Evolutionary conservation across 352 stramenopile genomes (phyloP).

Genomic region (Globisporangium abappressorium): DNA sequence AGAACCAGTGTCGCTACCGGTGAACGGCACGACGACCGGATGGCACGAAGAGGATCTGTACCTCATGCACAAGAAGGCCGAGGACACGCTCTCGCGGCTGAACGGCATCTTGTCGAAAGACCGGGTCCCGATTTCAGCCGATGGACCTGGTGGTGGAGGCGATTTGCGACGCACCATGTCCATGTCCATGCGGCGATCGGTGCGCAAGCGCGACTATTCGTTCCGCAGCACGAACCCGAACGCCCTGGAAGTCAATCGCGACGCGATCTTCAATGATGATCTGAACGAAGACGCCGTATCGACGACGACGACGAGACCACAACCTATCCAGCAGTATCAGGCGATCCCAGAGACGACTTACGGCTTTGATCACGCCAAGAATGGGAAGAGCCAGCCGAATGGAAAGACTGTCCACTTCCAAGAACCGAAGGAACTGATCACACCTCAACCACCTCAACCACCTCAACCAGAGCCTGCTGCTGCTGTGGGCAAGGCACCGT

Average conservation of each 20-base stretch:
- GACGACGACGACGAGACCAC: background rate
- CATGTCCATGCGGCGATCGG: constrained; percentile 54
- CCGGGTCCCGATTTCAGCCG: constrained; percentile 19
- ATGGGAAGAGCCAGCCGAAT: background rate
- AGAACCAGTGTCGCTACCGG: constrained; percentile 24
- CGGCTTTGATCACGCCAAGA: constrained; percentile 11
- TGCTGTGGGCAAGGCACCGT: constrained; percentile 10
- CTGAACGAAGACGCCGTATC: background rate
- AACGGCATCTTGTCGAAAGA: constrained; percentile 60
- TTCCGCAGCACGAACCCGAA: constrained; percentile 29
- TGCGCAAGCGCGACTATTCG: constrained; percentile 61
- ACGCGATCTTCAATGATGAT: constrained; percentile 54
- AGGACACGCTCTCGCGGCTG: constrained; percentile 61
- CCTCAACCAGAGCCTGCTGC: too few species aligned
- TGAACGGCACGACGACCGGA: constrained; percentile 9
- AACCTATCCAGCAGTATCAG: background rate
- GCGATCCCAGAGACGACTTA: constrained; percentile 17
- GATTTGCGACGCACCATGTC: constrained; percentile 35
- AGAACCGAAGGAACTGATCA: background rate
- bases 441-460: background rate
- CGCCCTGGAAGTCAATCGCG: constrained; percentile 50
- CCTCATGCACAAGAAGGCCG: constrained; percentile 53
- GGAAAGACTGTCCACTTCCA: background rate
- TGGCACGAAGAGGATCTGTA: constrained; percentile 57
- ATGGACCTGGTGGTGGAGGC: constrained; percentile 13